phyloP scores from a whole-genome alignment of 441 rosid species.

The Adansonia madagascariensis region DNA sequence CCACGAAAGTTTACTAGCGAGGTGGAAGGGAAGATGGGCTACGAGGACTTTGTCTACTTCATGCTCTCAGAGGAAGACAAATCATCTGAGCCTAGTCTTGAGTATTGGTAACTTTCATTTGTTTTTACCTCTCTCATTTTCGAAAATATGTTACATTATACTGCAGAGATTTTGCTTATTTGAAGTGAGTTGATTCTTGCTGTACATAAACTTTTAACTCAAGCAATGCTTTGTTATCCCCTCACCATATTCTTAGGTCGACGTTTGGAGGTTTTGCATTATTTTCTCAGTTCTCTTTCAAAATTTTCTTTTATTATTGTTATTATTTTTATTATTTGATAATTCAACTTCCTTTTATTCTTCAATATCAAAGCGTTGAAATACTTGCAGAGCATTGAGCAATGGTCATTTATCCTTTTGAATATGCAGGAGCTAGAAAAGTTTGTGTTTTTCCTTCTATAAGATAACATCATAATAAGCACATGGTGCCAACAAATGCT shows the following conservation, averaged over 20 bases:
- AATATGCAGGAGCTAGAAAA: background rate
- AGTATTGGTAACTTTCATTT: slow-evolving; percentile 46
- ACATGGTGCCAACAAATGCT: background rate
- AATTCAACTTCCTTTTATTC: background rate
- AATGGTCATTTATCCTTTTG: slow-evolving; percentile 8
- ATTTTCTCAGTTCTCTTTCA: background rate
- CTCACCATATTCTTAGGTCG: slow-evolving; percentile 1
- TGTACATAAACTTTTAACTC: background rate
- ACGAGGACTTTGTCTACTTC: slow-evolving; percentile 62
- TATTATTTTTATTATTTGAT: background rate
- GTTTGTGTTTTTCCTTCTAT: background rate
- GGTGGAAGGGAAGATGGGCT: slow-evolving; percentile 51
- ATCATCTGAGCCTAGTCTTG: slow-evolving; percentile 53
- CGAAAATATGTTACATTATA: background rate
- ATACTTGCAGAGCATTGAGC: background rate
- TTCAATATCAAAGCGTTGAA: background rate
- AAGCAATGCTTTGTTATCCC: background rate
- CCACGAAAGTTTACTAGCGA: slow-evolving; percentile 53
- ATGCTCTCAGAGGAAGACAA: slow-evolving; percentile 58
- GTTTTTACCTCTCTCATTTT: background rate
- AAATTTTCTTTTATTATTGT: background rate
- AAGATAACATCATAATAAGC: background rate
- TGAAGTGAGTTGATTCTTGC: slow-evolving; percentile 7
- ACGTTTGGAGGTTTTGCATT: background rate
- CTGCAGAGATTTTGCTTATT: background rate